phyloP scores from a whole-genome alignment of 768 basidiomycete species.

The Boletus subcaerulescens region DNA sequence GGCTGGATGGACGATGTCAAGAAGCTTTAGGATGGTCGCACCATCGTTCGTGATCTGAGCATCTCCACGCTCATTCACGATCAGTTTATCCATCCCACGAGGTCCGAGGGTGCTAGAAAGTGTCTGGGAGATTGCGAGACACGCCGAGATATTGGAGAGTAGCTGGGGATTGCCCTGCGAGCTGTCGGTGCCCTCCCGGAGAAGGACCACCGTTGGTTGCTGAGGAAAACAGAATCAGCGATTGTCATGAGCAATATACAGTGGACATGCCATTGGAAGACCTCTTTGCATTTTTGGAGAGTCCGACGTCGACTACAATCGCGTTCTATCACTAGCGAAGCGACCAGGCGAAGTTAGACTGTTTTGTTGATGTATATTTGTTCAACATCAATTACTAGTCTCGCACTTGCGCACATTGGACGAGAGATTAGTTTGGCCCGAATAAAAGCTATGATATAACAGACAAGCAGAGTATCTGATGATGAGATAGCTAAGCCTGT shows the following conservation, averaged over 20 bases:
- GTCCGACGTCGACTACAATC: constrained; percentile 9
- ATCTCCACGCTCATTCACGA: constrained; percentile 89
- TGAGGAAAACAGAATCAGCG: constrained; percentile 33
- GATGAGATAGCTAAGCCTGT: constrained; percentile 2
- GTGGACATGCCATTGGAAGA: constrained; percentile 64
- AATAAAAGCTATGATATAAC: background rate
- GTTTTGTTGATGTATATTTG: constrained; percentile 25
- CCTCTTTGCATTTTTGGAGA: constrained; percentile 74
- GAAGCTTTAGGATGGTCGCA: constrained; percentile 94
- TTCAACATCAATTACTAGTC: background rate
- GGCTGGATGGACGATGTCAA: constrained; percentile 98
- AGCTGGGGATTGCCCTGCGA: constrained; percentile 93
- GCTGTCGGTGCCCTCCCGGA: constrained; percentile 93
- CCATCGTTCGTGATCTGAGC: constrained; percentile 99
- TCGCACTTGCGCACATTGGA: background rate
- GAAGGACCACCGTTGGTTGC: constrained; percentile 98
- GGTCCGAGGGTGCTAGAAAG: constrained; percentile 95
- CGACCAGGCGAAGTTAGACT: background rate
- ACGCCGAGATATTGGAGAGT: constrained; percentile 94
- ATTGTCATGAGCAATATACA: background rate
- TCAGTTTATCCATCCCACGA: constrained; percentile 98
- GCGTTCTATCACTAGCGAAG: background rate
- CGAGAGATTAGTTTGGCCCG: background rate
- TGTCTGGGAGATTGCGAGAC: constrained; percentile 89
- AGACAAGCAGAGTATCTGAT: background rate